Base-by-base conservation (phyloP, 2,329 filamentous ascomycete genomes). In the Blumeria graminis region DNA sequence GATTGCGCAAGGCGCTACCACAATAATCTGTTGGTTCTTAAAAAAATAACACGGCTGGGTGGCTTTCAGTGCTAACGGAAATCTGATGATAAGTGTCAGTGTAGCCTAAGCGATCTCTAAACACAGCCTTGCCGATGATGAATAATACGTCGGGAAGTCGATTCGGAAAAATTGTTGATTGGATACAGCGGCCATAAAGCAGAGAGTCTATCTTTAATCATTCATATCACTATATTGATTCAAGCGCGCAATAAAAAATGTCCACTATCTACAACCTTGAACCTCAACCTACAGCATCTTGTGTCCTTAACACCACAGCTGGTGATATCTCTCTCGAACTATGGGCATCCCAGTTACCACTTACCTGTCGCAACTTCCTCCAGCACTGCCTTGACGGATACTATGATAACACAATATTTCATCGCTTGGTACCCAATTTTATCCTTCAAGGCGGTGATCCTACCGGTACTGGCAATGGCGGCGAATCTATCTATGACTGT, bases 401-500 rank as follows among this genome's bases (percentile, higher is more conserved):
- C 73, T 98, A 96, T 72, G 82, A 87, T 64, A 81, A 83, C 66
- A 95, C 89, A 0, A 82, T 92, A 60, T 98, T 98, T 71, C 92
- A 98, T 71, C 86, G 92, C 28, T 75, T 96, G 6, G 82, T 94
- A 0, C 86, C 89, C 0, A 85, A 84, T 55, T 98, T 98, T 69
- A 86, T 98, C 60, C 72, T 96, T 10, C 92, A 98, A 66, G 92
- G 90, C 34, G 92, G 92, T 57, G 92, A 98, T 64, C 90, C 92
- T 0, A 94, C 88, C 0, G 88, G 88, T 28, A 94, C 88, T 0
- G 90, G 90, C 11, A 82, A 86, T 63, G 92, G 92, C 57, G 92
- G 92, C 50, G 86, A 93, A 66, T 89, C 83, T 35, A 94, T 94
- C 63, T 93, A 89, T 70, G 84, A 94, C 71, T 82, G 87, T 68